phyloP scores from a whole-genome alignment of 495 filamentous ascomycete genomes.

The Penicillium goetzii region DNA sequence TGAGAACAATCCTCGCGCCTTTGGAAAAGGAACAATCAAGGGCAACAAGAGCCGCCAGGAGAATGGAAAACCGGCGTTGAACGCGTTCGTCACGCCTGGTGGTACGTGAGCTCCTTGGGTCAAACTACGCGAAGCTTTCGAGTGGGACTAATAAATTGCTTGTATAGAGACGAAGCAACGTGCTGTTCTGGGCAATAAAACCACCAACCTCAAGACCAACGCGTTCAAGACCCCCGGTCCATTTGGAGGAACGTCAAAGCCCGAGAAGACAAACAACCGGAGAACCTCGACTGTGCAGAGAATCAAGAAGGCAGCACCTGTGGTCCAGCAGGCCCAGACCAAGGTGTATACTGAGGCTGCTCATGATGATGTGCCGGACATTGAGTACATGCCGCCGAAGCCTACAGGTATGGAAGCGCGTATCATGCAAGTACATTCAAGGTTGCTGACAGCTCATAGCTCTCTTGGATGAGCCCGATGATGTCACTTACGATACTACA shows the following conservation, averaged over 20 bases:
- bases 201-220: constrained; percentile 88
- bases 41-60: constrained; percentile 66
- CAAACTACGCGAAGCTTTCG: background rate
- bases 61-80: constrained; percentile 65
- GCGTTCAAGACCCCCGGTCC: constrained; percentile 66
- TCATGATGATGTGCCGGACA: constrained; percentile 69
- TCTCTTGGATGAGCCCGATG: constrained; percentile 75
- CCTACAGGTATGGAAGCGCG: constrained; percentile 51
- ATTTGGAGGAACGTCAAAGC: constrained; percentile 47
- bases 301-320: constrained; percentile 47
- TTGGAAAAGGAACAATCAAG: constrained; percentile 68
- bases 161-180: constrained; percentile 66
- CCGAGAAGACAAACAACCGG: constrained; percentile 48
- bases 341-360: constrained; percentile 34
- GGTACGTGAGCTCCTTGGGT: constrained; percentile 53
- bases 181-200: constrained; percentile 88
- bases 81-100: constrained; percentile 80
- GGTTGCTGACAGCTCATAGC: constrained; percentile 54
- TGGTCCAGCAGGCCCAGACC: constrained; percentile 39
- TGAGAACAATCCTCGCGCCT: constrained; percentile 72
- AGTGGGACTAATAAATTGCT: constrained; percentile 30
- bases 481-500: constrained; percentile 63
- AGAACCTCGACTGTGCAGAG: constrained; percentile 57
- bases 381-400: constrained; percentile 76
- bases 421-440: constrained; percentile 23